Evolutionary conservation across 805 yeast species (phyloP), one percentile per base, ranked within the genome.

Genomic region (Blastobotrys americana): DNA sequence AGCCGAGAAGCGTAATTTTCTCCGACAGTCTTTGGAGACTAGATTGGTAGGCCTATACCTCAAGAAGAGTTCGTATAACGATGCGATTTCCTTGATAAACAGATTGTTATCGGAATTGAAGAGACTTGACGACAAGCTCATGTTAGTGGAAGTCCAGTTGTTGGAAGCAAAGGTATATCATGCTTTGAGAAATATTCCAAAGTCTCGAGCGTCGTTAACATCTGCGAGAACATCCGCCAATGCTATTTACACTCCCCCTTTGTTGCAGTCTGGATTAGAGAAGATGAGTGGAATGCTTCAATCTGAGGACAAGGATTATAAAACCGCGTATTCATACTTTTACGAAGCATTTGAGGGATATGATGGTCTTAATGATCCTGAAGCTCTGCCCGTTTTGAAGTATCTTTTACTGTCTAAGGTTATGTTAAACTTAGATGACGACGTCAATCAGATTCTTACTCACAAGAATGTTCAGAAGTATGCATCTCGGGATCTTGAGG

Each of bases 171-270:
- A 87, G 59, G 87, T 86, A 34, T 93, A 83, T 64, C 96, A 89
- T 63, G 88, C 95, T 21, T 72, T 93, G 56, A 78, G 96, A 63
- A 93, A 93, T 64, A 74, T 85, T 57, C 84, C 96, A 3, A 93
- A 90, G 67, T 77, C 96, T 3, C 78, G 85, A 57, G 97, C 97
- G 5, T 81, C 96, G 2, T 72, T 93, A 56, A 88, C 97, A 2
- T 81, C 95, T 39, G 96, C 98, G 1, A 78, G 97, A 65, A 93
- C 98, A 0, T 83, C 95, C 2, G 98, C 98, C n/a, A 94, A 93
- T 64, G 77, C 97, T 18, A 86, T 93, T 42, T 94, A 89, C 69
- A 85, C 96, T 57, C 95, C 97, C 6, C 84, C 97, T n/a, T 70
- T 80, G 42, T 74, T 83, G 55, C 96, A 93, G 67, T 97, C 97